phyloP scores from a whole-genome alignment of 345 rosid species.

The Dipteronia dyeriana region DNA sequence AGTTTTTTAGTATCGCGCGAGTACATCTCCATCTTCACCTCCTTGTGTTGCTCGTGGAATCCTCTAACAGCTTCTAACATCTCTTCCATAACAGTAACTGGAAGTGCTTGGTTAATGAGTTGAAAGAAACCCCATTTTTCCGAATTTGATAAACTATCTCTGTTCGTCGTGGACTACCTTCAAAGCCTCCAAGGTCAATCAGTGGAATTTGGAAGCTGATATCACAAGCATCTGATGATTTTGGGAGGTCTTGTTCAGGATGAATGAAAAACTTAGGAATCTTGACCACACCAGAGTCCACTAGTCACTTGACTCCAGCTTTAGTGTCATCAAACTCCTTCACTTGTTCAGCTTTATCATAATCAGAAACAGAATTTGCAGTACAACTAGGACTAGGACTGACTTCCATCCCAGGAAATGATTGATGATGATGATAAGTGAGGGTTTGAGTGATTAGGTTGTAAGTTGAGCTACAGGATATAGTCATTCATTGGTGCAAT shows the following conservation, averaged over 20 bases:
- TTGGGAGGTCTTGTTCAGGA: constrained; percentile 20
- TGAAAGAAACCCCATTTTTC: constrained; percentile 57
- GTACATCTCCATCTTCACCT: constrained; percentile 46
- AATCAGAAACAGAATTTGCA: constrained; percentile 3
- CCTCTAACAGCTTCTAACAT: constrained; percentile 34
- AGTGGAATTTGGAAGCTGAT: constrained; percentile 33
- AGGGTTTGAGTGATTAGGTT: not conserved
- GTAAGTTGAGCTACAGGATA: not conserved
- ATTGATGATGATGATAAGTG: not conserved
- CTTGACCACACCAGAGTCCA: constrained; percentile 40
- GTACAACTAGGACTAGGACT: not conserved
- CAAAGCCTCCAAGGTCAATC: constrained; percentile 37
- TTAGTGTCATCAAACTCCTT: constrained; percentile 27
- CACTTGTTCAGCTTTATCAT: constrained; percentile 36
- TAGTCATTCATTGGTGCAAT: constrained; percentile 12
- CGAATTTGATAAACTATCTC: constrained; percentile 33
- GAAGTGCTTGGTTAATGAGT: constrained; percentile 48
- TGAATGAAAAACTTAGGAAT: constrained; percentile 48
- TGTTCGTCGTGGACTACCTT: constrained; percentile 1
- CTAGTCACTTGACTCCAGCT: constrained; percentile 45
- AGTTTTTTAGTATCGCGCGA: constrained; percentile 30
- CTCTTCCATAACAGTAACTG: constrained; percentile 36
- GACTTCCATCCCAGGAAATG: constrained; percentile 21
- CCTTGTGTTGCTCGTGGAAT: constrained; percentile 50
- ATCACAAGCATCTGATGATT: not conserved